Evolutionary conservation across 371 early-diverging fungal species (phyloP).

Genomic region (Syncephalastrum sp.): DNA sequence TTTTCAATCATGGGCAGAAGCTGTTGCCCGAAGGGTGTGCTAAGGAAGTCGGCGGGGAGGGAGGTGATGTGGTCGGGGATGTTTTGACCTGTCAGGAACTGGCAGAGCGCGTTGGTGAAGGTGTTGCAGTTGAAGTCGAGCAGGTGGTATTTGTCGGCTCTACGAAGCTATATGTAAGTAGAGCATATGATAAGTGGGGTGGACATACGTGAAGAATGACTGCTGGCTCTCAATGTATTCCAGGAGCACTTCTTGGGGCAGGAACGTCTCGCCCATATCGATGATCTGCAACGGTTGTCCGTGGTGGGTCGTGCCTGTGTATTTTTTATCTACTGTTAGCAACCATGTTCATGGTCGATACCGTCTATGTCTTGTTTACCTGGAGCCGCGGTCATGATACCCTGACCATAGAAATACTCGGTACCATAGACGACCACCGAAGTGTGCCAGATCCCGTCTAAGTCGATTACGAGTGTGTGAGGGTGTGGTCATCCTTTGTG

Average conservation of each 20-base stretch:
- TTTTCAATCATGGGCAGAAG: slow-evolving; percentile 77
- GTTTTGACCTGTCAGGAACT: slow-evolving; percentile 73
- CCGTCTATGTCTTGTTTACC: slow-evolving; percentile 16
- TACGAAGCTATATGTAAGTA: slow-evolving; percentile 5
- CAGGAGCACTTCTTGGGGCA: slow-evolving; percentile 76
- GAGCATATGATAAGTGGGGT: not conserved
- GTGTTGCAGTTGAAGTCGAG: slow-evolving; percentile 90
- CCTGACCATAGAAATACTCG: slow-evolving; percentile 88
- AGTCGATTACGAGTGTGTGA: not conserved
- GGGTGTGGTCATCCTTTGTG: not conserved
- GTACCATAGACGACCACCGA: slow-evolving; percentile 84
- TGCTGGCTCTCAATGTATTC: slow-evolving; percentile 75
- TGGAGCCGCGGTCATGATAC: slow-evolving; percentile 60
- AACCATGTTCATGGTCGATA: not conserved
- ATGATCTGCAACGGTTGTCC: slow-evolving; percentile 72
- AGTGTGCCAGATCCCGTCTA: slow-evolving; percentile 89
- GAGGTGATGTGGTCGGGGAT: slow-evolving; percentile 78
- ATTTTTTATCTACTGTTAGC: not conserved
- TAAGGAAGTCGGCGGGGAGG: slow-evolving; percentile 68
- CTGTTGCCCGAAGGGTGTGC: slow-evolving; percentile 77
- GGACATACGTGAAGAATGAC: slow-evolving; percentile 57
- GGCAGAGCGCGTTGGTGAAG: slow-evolving; percentile 74
- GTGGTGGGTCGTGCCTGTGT: slow-evolving; percentile 63
- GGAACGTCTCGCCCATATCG: slow-evolving; percentile 80
- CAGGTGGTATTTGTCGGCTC: slow-evolving; percentile 83